Evolutionary conservation across 495 filamentous ascomycete genomes (phyloP).

Genomic region (Daldinia grandis): DNA sequence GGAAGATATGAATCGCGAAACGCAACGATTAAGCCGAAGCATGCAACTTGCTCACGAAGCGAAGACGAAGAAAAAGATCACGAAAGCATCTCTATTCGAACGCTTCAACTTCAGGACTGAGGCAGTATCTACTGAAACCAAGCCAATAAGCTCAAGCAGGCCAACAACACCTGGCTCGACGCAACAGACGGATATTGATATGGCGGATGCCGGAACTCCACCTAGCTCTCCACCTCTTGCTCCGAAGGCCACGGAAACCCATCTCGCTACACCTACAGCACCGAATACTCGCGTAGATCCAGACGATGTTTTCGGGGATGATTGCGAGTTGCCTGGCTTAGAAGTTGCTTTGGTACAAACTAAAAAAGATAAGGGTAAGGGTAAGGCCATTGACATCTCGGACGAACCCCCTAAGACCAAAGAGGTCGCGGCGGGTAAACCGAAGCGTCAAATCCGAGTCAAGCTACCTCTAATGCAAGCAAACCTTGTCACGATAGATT

Average conservation of each 20-base stretch:
- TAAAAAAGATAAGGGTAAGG: slow-evolving; percentile 64
- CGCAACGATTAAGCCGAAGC: slow-evolving; percentile 86
- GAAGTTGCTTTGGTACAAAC: slow-evolving; percentile 40
- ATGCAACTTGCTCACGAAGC: slow-evolving; percentile 92
- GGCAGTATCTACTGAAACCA: slow-evolving; percentile 46
- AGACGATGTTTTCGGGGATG: slow-evolving; percentile 12
- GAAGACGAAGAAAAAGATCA: slow-evolving; percentile 90
- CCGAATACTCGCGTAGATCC: background rate
- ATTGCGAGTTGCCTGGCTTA: slow-evolving; percentile 45
- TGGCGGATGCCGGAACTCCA: slow-evolving; percentile 58
- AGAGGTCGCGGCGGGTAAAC: slow-evolving; percentile 17
- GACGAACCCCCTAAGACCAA: slow-evolving; percentile 22
- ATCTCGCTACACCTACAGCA: slow-evolving; percentile 12
- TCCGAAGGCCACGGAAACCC: slow-evolving; percentile 26
- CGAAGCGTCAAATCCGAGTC: slow-evolving; percentile 53
- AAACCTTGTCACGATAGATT: slow-evolving; percentile 43
- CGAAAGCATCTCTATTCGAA: slow-evolving; percentile 83
- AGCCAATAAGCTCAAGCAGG: slow-evolving; percentile 58
- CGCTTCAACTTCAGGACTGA: slow-evolving; percentile 74
- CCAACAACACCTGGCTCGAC: slow-evolving; percentile 50
- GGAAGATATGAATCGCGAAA: slow-evolving; percentile 94
- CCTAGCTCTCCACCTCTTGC: slow-evolving; percentile 60
- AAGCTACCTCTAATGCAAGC: slow-evolving; percentile 48
- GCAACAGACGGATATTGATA: slow-evolving; percentile 55
- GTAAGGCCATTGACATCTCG: slow-evolving; percentile 50